phyloP scores from a whole-genome alignment of 768 basidiomycete genomes.

The Sistotremastrum suecicum region DNA sequence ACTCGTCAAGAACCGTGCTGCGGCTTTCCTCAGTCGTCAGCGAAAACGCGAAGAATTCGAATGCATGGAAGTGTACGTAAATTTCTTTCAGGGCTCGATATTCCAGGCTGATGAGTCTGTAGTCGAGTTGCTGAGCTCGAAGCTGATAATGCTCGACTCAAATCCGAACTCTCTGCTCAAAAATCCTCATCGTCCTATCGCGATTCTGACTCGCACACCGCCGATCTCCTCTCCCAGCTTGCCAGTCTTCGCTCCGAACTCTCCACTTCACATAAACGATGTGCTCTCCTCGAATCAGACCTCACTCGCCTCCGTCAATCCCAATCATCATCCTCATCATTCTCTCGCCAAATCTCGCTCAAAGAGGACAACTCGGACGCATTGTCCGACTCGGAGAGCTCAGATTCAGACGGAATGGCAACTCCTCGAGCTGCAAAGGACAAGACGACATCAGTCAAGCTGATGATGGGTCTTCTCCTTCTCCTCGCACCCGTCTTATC shows the following conservation, averaged over 20 bases:
- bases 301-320: background rate
- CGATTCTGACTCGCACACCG: background rate
- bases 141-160: constrained; percentile 67
- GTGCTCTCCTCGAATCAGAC: background rate
- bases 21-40: constrained; percentile 83
- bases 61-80: constrained; percentile 73
- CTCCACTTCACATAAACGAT: background rate
- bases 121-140: constrained; percentile 78
- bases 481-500: no score
- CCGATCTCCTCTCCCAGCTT: background rate
- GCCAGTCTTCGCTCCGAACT: background rate
- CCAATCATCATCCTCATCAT: constrained; percentile 24
- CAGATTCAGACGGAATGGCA: no score
- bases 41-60: constrained; percentile 89
- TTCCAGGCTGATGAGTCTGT: constrained; percentile 7
- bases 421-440: no score
- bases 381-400: no score
- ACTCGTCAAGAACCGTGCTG: constrained; percentile 83
- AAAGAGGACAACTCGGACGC: no score
- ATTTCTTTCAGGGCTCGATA: constrained; percentile 7
- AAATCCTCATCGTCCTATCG: constrained; percentile 20
- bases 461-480: no score
- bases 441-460: no score
- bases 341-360: no score
- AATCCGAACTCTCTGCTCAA: constrained; percentile 33